Base-by-base conservation (phyloP, 1,284 basidiomycete species). In the Ustilago sp. region DNA sequence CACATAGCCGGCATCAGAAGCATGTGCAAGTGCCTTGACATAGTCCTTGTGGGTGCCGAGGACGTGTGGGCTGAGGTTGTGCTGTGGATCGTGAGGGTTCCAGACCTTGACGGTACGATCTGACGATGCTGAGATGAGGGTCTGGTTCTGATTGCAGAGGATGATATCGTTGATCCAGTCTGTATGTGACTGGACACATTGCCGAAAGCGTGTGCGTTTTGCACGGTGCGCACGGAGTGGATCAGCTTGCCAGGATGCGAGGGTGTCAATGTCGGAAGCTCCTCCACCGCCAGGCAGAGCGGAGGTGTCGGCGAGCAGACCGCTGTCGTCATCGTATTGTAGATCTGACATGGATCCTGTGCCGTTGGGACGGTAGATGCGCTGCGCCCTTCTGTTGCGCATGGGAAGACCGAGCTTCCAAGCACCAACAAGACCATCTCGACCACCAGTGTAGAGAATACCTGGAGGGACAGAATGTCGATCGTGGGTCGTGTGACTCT, bases 151-250 rank as follows among this genome's bases (percentile, higher is more conserved):
- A 84, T 98, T 96, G 87, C 93, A 95, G 13, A 99, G 89, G 8
- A 95, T 85, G 67, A 99, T 91, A 82, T 98, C 96, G 86, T 98
- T 98, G 53, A 98, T 91, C 97, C 96, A 99, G 87, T 98, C 95
- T 0, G 92, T 91, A 68, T 86, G 85, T 9, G 76, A 77, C 45
- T 84, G 81, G 13, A 86, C 72, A 28, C 77, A 83, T 47, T 85
- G 82, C 12, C 76, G 68, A 60, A 81, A 80, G 7, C 50, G 62
- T 2, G 74, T 72, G 12, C 55, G 52, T 7, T 53, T 65, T 13
- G 70, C 68, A 12, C 62, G 55, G 43, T 66, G 59, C 17, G 71
- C 67, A 15, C 70, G 65, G 4, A 70, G 39, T 3, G 64, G 72
- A 58, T 82, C 80, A 0, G 74, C 77, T 59, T 78, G 68, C 77